Conservation (phyloP, 2,329 filamentous ascomycete species). For the Aspergillus eucalypticola region DNA sequence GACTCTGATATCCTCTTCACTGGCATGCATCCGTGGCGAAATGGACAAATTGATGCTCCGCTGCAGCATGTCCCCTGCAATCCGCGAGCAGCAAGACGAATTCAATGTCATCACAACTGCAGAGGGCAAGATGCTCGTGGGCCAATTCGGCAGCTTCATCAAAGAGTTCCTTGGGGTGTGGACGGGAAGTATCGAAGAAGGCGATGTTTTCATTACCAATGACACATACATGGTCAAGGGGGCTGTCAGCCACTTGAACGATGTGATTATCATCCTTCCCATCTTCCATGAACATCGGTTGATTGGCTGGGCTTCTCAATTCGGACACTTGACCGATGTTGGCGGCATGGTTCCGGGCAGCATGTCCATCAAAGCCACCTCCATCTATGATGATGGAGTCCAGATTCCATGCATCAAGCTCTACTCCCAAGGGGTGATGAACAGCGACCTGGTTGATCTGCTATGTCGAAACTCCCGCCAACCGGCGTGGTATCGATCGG, state of each 20-base stretch:
- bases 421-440: constrained; percentile 47
- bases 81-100: constrained; percentile 55
- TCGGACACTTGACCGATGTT: constrained; percentile 52
- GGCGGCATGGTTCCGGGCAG: constrained; percentile 53
- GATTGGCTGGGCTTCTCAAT: constrained; percentile 54
- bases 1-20: constrained; percentile 47
- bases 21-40: constrained; percentile 50
- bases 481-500: constrained; percentile 52
- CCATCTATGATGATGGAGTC: constrained; percentile 53
- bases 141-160: constrained; percentile 55
- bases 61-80: constrained; percentile 54
- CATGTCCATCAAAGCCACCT: constrained; percentile 52
- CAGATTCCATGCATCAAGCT: constrained; percentile 54
- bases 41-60: constrained; percentile 56
- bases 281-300: constrained; percentile 49
- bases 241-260: constrained; percentile 53
- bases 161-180: constrained; percentile 49
- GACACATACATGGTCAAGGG: constrained; percentile 53
- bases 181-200: constrained; percentile 52
- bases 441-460: constrained; percentile 46
- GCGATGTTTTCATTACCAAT: constrained; percentile 55
- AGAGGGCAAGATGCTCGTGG: constrained; percentile 53
- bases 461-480: constrained; percentile 52
- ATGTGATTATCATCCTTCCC: constrained; percentile 52
- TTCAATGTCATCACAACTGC: constrained; percentile 56